Evolutionary conservation across 805 yeast genomes (phyloP), one percentile per base, ranked within the genome.

Genomic region (Sugiyamaella smithiae): DNA sequence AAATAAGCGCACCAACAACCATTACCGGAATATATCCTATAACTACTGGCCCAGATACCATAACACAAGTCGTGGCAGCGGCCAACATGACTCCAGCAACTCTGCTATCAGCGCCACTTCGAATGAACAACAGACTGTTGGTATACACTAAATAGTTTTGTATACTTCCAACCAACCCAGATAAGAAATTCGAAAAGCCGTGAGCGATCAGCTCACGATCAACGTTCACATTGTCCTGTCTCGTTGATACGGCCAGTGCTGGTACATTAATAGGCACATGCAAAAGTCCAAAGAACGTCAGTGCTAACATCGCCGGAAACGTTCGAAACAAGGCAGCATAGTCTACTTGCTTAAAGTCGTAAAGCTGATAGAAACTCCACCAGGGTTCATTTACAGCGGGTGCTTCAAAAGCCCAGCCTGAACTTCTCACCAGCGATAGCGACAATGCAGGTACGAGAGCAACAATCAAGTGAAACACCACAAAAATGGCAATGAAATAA

Each of bases 181-280:
- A 84, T 5, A 93, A 58, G 8, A 85, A 81, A 63, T 93, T 93
- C 4, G 97, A 87, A 52, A 84, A 76, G 2, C 99, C 99, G 67
- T 93, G 99, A 0, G 97, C 97, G 26, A 91, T 84, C 50, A 93
- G 75, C 67, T 93, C 99, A 50, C 90, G 76, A 66, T 93, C 96
- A 35, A 93, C 96, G 63, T 90, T 95, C 56, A 86, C 80, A 40
- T 74, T 69, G 49, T 83, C 82, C 77, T 86, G 84, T 2, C 88
- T 87, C 0, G 88, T 77, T 4, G 96, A 85, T 14, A 90, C 93
- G 0, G 98, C 97, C 41, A 93, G 73, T 0, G 99, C 98, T 1
- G 99, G 99, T 11, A 93, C 97, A 64, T 93, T 93, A 52, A 93
- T 93, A 3, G 99, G 99, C 8, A 93, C 99, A 60, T 93, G 99